Evolutionary conservation across 192 early-diverging fungal genomes (phyloP).

Genomic region (Lunasporangiospora selenospora): DNA sequence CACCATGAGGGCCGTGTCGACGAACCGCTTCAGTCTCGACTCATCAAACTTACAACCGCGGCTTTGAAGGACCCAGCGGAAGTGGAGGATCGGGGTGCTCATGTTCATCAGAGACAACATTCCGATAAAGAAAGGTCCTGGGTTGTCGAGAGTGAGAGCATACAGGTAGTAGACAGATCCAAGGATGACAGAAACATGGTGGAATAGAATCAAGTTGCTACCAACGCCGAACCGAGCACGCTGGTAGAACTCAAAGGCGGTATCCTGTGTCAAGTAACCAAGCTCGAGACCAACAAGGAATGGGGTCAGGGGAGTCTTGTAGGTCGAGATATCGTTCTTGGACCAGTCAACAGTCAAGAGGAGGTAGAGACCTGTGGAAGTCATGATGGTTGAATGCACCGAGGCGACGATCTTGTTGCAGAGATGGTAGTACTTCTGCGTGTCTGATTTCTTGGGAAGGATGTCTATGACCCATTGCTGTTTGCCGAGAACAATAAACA

Average conservation of each 20-base stretch:
- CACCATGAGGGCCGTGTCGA: conserved; percentile 37
- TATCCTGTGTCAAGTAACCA: conserved; percentile 42
- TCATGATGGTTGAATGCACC: conserved; percentile 46
- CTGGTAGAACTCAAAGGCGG: conserved; percentile 47
- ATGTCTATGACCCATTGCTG: conserved; percentile 22
- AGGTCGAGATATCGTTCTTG: conserved; percentile 42
- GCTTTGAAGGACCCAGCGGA: conserved; percentile 40
- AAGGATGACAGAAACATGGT: conserved; percentile 43
- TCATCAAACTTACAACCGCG: conserved; percentile 33
- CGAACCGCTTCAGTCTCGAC: conserved; percentile 40
- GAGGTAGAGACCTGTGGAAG: conserved; percentile 25
- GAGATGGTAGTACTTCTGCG: conserved; percentile 43
- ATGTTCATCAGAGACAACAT: conserved; percentile 49
- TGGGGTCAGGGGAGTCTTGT: conserved; percentile 35
- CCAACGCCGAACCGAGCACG: conserved; percentile 36
- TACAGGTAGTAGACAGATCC: conserved; percentile 44
- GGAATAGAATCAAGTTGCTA: conserved; percentile 48
- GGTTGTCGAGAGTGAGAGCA: conserved; percentile 30
- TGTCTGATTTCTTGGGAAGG: conserved; percentile 37
- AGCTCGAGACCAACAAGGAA: conserved; percentile 49
- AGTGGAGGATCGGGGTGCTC: conserved; percentile 44
- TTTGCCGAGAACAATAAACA: conserved; percentile 24
- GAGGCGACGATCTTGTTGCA: conserved; percentile 51
- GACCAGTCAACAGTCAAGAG: conserved; percentile 37
- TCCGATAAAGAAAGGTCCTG: conserved; percentile 45